phyloP scores from a whole-genome alignment of 768 basidiomycete genomes.

The Hericium alpestre region DNA sequence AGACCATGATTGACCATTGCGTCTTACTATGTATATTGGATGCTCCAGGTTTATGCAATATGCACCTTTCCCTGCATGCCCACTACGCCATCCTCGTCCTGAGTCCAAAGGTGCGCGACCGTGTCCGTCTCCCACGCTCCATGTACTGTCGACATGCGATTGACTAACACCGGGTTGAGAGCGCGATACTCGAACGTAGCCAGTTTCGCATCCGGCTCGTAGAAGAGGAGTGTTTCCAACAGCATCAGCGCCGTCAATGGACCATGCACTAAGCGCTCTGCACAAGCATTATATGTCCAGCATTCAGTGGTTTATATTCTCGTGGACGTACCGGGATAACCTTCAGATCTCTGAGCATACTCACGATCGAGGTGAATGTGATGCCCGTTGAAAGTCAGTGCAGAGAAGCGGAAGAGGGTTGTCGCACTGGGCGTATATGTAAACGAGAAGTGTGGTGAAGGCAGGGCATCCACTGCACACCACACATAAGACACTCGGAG shows the following conservation, averaged over 20 bases:
- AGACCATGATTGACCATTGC: neutral
- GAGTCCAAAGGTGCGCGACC: conserved; percentile 45
- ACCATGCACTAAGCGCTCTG: conserved; percentile 79
- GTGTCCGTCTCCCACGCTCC: conserved; percentile 32
- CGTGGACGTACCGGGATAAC: conserved; percentile 49
- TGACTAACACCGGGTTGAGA: conserved; percentile 50
- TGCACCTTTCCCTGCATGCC: conserved; percentile 52
- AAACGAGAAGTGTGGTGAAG: conserved; percentile 49
- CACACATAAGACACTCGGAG: neutral
- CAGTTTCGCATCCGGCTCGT: conserved; percentile 37
- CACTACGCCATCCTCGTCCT: conserved; percentile 43
- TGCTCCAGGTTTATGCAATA: conserved; percentile 12
- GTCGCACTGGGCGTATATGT: conserved; percentile 55
- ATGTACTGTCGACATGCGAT: conserved; percentile 35
- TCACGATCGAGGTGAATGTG: conserved; percentile 75
- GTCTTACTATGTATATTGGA: neutral
- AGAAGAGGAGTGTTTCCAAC: conserved; percentile 46
- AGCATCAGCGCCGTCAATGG: conserved; percentile 75
- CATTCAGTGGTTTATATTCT: neutral
- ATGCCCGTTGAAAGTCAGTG: conserved; percentile 79
- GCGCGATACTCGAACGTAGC: conserved; percentile 60
- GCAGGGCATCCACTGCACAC: conserved; percentile 39
- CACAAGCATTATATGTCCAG: neutral
- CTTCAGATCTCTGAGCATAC: conserved; percentile 56
- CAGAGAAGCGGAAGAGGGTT: conserved; percentile 78